phyloP scores from a whole-genome alignment of 2,329 filamentous ascomycete species.

The Colletotrichum australisinense region DNA sequence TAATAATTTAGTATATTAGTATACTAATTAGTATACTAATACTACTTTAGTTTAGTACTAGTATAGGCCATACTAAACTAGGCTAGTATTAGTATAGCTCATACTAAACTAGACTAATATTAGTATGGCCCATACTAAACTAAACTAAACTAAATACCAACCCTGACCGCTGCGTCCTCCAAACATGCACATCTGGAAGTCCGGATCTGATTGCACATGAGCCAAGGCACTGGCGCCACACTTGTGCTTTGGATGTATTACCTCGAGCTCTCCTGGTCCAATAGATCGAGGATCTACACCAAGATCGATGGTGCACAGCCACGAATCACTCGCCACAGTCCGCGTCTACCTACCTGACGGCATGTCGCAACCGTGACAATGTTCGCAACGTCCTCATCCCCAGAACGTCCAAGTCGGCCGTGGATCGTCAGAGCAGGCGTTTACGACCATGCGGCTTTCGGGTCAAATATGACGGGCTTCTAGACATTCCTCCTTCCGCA shows the following conservation, averaged over 20 bases:
- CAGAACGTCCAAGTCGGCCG: not conserved
- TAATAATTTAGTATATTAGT: too few relatives aligned
- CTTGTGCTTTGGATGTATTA: not conserved
- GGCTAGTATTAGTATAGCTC: too few relatives aligned
- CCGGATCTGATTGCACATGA: not conserved
- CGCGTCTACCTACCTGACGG: not conserved
- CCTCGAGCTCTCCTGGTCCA: not conserved
- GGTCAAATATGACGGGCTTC: not conserved
- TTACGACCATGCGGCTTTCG: not conserved
- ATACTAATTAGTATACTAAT: too few relatives aligned
- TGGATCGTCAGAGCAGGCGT: not conserved
- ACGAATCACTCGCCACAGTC: not conserved
- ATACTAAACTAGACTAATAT: too few relatives aligned
- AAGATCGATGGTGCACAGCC: not conserved
- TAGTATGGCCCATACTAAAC: too few relatives aligned
- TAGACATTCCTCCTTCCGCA: not conserved
- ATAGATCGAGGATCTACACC: not conserved
- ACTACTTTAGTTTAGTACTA: too few relatives aligned
- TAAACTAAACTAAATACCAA: too few relatives aligned
- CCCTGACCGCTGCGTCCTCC: not conserved
- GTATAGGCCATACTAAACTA: too few relatives aligned
- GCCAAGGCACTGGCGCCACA: not conserved
- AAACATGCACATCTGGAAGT: not conserved
- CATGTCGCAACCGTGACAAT: not conserved
- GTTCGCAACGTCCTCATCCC: not conserved